Evolutionary conservation across 1,284 basidiomycete species (phyloP).

Genomic region (Ganoderma multipileum): DNA sequence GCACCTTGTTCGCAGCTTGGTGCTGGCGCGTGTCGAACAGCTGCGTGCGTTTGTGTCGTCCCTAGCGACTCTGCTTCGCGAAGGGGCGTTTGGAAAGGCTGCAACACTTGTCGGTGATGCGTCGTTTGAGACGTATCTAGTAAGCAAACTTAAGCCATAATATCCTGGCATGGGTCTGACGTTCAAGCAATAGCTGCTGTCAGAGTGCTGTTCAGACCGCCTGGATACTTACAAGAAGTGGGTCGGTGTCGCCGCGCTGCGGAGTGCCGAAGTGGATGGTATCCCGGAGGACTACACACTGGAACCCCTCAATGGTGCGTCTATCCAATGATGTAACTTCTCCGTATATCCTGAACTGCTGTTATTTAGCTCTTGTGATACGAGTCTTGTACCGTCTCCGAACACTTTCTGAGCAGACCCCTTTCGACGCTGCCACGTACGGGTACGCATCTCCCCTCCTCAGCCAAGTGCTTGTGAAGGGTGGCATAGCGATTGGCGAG

Average conservation of each 20-base stretch:
- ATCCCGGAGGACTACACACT: slow-evolving; percentile 78
- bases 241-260: slow-evolving; percentile 82
- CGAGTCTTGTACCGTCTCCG: slow-evolving; percentile 91
- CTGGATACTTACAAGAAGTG: slow-evolving; percentile 73
- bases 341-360: neutral
- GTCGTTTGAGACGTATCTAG: slow-evolving; percentile 82
- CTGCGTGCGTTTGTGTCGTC: slow-evolving; percentile 63
- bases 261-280: slow-evolving; percentile 69
- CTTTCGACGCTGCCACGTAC: slow-evolving; percentile 88
- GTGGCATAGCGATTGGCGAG: slow-evolving; percentile 67
- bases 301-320: slow-evolving; percentile 73
- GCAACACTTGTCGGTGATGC: slow-evolving; percentile 61
- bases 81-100: slow-evolving; percentile 67
- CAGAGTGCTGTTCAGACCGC: slow-evolving; percentile 72
- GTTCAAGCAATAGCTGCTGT: slow-evolving; percentile 56
- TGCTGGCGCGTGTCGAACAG: slow-evolving; percentile 63
- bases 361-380: slow-evolving; percentile 69
- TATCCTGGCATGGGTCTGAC: slow-evolving; percentile 6
- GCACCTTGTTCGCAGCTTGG: slow-evolving; percentile 68
- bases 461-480: slow-evolving; percentile 69
- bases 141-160: slow-evolving; percentile 44
- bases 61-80: slow-evolving; percentile 68
- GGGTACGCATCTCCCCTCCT: slow-evolving; percentile 86
- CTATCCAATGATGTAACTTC: neutral
- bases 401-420: slow-evolving; percentile 81